These are phyloP conservation scores for Lepidium campestre DNA, from an alignment of 441 rosid genomes.

Conservation along the genomic window DNA sequence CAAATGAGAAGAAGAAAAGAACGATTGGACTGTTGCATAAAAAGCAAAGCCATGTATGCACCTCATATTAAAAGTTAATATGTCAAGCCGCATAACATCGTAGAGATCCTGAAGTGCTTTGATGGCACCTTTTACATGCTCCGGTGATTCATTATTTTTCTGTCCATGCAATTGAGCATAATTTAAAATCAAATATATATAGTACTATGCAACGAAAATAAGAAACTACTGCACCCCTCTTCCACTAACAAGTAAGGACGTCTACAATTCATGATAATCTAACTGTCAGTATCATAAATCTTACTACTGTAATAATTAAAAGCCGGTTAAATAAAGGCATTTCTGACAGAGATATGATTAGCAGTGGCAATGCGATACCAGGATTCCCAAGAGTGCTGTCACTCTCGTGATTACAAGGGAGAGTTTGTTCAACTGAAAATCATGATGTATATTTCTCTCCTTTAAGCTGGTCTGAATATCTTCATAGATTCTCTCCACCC, in stretches of 20 bases:
- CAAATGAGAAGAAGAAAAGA: background rate
- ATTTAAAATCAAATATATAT: background rate
- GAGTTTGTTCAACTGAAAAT: slow-evolving; percentile 69
- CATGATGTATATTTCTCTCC: slow-evolving; percentile 46
- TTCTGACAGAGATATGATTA: background rate
- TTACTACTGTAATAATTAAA: background rate
- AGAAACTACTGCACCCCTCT: background rate
- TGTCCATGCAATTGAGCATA: slow-evolving; percentile 27
- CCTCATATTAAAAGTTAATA: slow-evolving; percentile 78
- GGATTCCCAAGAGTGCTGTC: slow-evolving; percentile 77
- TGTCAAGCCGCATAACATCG: slow-evolving; percentile 84
- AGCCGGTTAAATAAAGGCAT: background rate
- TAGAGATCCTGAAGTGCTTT: slow-evolving; percentile 96
- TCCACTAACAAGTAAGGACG: slow-evolving; percentile 5
- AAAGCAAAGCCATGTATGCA: slow-evolving; percentile 26
- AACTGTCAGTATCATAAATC: background rate
- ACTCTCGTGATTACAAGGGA: slow-evolving; percentile 76
- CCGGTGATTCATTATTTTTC: slow-evolving; percentile 74
- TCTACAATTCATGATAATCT: background rate
- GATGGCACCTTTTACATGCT: slow-evolving; percentile 73
- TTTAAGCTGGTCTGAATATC: slow-evolving; percentile 53
- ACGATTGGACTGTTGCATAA: slow-evolving; percentile 3
- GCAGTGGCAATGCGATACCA: slow-evolving; percentile 42
- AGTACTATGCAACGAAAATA: background rate
- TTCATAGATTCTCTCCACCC: slow-evolving; percentile 88